Base-by-base conservation (phyloP, 129 eudicot species). In the Glebionis coronaria region DNA sequence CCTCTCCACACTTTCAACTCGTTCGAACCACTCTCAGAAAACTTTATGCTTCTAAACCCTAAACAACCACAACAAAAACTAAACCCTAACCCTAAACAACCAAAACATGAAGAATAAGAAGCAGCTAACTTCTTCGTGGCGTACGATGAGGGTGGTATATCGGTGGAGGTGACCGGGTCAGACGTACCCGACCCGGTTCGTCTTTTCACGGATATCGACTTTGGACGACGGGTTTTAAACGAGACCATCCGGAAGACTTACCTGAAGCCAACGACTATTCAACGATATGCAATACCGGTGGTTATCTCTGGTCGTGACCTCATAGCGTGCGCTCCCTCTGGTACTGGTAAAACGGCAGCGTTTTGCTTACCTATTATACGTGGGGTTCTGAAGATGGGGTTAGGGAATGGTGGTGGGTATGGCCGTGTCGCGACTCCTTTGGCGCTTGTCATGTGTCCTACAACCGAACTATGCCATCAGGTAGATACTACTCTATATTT, bases 251-350 rank as follows among this genome's bases (percentile, higher is more conserved):
- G 23, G 35, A 90, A 84, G 83, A n/a, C n/a, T n/a, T 90, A 87
- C 59, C 86, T 81, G 27, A 90, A 82, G 65, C 97, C 97, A 1
- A 87, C 95, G 19, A 95, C 97, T 20, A 71, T 90, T 3, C 97
- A 90, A 57, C 77, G 95, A 2, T 78, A 90, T 67, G 87, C 97
- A 4, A 87, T 90, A 20, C 97, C 97, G 13, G 86, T 87, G 11
- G 84, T 88, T 7, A 9, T 87, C 25, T 85, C 84, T 0, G 95
- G 97, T 12, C 63, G 97, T 15, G 97, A 90, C 51, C 66, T 90
- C 72, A 90, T 90, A 95, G 97, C 97, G 18, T 90, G 97, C 71
- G 97, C 97, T 3, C 97, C 87, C 68, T 87, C 97, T 1, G 97
- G 97, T 11, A 87, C 91, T 0, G 97, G 97, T 0, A 90, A 90